These are phyloP conservation scores for Panicum miliaceum DNA, from an alignment of 176 grass and related monocot genomes.

Conservation along the genomic window DNA sequence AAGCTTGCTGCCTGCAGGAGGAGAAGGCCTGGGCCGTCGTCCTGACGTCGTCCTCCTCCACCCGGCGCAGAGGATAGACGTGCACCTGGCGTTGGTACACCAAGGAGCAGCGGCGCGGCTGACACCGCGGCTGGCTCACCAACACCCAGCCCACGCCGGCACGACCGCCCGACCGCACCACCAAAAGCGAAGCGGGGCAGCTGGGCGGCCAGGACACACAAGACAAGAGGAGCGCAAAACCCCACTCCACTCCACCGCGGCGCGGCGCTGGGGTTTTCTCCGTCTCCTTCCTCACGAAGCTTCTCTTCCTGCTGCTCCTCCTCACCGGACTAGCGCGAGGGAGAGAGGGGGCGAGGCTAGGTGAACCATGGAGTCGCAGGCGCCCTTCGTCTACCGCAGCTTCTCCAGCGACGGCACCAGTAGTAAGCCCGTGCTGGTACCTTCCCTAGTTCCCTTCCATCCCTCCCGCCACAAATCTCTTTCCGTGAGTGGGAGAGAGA, in stretches of 20 bases:
- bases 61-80: neutral
- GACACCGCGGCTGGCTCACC: neutral
- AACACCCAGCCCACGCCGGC: neutral
- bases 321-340: neutral
- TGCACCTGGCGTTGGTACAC: constrained; percentile 1
- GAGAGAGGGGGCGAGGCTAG: neutral
- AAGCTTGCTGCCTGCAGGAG: neutral
- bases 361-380: neutral
- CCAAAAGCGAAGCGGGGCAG: neutral
- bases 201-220: neutral
- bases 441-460: no score
- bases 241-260: neutral
- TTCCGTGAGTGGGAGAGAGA: neutral
- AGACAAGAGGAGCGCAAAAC: neutral
- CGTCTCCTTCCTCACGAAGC: neutral
- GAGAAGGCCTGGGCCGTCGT: neutral
- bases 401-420: neutral
- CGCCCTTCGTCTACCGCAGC: neutral
- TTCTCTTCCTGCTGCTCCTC: neutral
- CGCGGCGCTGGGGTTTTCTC: neutral
- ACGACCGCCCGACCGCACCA: neutral
- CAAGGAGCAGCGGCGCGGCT: neutral
- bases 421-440: neutral
- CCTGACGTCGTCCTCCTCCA: neutral
- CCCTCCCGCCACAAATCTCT: neutral